These are phyloP conservation scores for Pancytospora philotis DNA, from an alignment of 371 early-diverging fungal genomes.

Conservation along the genomic window DNA sequence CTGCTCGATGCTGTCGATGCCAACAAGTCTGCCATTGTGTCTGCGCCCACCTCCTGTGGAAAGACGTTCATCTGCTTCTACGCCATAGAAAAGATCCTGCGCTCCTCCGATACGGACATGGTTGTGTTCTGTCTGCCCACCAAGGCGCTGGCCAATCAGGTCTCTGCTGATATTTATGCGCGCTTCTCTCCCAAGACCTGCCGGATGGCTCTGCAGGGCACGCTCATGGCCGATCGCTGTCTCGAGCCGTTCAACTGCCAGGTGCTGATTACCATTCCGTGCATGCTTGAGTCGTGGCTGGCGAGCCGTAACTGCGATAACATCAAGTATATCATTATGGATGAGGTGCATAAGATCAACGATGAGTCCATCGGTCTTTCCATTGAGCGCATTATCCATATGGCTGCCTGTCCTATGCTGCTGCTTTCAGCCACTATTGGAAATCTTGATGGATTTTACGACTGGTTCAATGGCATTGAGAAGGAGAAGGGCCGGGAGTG, in stretches of 20 bases:
- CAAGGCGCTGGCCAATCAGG: constrained; percentile 64
- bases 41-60: constrained; percentile 63
- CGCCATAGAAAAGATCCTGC: constrained; percentile 63
- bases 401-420: constrained; percentile 61
- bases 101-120: constrained; percentile 57
- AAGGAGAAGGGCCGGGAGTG: constrained; percentile 49
- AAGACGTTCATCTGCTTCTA: constrained; percentile 65
- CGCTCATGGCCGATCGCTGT: constrained; percentile 54
- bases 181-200: constrained; percentile 59
- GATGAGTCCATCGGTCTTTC: constrained; percentile 58
- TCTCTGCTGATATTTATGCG: constrained; percentile 63
- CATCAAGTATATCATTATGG: constrained; percentile 62
- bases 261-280: constrained; percentile 63
- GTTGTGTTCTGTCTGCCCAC: constrained; percentile 63
- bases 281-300: constrained; percentile 56
- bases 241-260: constrained; percentile 58
- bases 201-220: constrained; percentile 56
- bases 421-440: constrained; percentile 63
- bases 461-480: constrained; percentile 55
- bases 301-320: constrained; percentile 35
- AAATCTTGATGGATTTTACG: constrained; percentile 61
- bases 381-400: constrained; percentile 62
- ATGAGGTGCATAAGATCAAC: constrained; percentile 63
- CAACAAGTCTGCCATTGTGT: constrained; percentile 60
- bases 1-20: constrained; percentile 61